phyloP scores from a whole-genome alignment of 2,329 filamentous ascomycete species.

The Trichoderma sp. region DNA sequence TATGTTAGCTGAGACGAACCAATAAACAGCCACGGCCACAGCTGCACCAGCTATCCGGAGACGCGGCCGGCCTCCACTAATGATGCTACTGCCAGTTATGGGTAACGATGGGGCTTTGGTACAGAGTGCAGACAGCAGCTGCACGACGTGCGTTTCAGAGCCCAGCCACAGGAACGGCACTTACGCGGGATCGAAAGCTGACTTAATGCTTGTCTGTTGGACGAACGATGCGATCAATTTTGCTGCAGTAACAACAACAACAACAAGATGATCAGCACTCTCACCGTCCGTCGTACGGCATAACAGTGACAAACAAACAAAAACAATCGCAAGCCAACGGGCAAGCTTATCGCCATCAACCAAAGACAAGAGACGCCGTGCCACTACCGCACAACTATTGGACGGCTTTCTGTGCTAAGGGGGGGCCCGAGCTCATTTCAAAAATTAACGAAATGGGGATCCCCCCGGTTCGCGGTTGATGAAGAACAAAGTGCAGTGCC shows the following conservation, averaged over 20 bases:
- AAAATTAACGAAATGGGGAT: constrained; percentile 15
- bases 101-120: background rate
- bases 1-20: background rate
- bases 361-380: background rate
- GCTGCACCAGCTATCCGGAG: background rate
- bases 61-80: background rate
- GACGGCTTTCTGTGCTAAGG: background rate
- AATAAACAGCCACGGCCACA: background rate
- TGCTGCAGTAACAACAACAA: background rate
- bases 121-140: constrained; percentile 4
- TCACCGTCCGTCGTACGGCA: background rate
- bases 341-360: background rate
- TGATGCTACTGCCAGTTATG: background rate
- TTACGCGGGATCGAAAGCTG: background rate
- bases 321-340: background rate
- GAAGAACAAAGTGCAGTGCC: background rate
- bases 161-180: background rate
- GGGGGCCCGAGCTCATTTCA: constrained; percentile 13
- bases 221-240: background rate
- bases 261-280: background rate
- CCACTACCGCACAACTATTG: background rate
- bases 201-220: background rate
- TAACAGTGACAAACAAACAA: background rate
- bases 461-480: background rate
- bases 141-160: constrained; percentile 17